Evolutionary conservation across 495 filamentous ascomycete species (phyloP), one percentile per base, ranked within the genome.

Genomic region (Xylaria bambusicola): DNA sequence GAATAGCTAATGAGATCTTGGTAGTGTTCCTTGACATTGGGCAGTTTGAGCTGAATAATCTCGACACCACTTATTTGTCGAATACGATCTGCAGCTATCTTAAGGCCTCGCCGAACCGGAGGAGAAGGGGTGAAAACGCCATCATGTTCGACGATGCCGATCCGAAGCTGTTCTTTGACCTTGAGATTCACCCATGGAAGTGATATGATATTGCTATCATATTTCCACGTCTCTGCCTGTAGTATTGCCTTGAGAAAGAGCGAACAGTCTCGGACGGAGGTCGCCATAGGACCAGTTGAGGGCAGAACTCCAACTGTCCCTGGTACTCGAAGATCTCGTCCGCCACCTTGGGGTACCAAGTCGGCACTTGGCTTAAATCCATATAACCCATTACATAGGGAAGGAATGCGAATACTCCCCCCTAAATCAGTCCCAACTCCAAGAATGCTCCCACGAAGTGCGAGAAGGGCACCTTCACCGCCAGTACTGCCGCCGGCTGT

Each of bases 361-460:
- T 82, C 79, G 9, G 67, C 65, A 51, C 73, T 81, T 3, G 84
- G 84, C 61, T 85, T 87, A 64, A 86, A 80, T 1, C 82, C 81
- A 40, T 84, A 84, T 8, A 86, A 64, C 0, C 81, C 84, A 50
- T 80, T 76, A 53, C 82, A 85, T 69, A 84, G 79, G 0, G 82
- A 77, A 0, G 85, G 85, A 6, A 88, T 75, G 3, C 85, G 72
- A 15, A 87, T 77, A n/a, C 80, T 84, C 2, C 88, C 88, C 0
- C 86, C 89, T 48, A 90, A 83, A 72, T 92, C 89, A 8, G 88
- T 90, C 0, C 82, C 81, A 13, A 83, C 66, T 6, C 75, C 75
- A 35, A 76, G 57, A 3, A 74, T 56, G 53, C 70, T 72, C 23
- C 78, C 79, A 15, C 70, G 63, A 58, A 80, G 69, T 13, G 71